Base-by-base conservation (phyloP, 2,329 filamentous ascomycete species). In the Thyridium curvatum region DNA sequence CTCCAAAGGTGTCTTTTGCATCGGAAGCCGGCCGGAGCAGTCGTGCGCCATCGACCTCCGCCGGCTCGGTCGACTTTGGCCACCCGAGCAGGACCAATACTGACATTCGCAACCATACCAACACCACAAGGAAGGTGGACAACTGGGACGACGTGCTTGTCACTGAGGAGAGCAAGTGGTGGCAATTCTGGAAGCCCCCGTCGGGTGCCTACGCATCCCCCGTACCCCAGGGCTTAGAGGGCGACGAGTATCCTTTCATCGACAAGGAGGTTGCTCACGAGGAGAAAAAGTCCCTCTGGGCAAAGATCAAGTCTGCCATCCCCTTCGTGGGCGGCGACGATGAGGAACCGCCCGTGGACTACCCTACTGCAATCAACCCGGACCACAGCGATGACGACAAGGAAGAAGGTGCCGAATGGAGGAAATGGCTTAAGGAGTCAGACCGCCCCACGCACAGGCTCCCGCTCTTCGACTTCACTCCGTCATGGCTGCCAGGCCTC, bases 361-460 rank as follows among this genome's bases (percentile, higher is more conserved):
- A 94, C 51, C 74, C 78, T 0, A 43, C 66, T 3, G 78, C 84
- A 0, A 79, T 76, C 52, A 77, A 85, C 44, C 59, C 76, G 28
- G 72, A 83, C 2, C 60, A 68, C 46, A 65, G 72, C 18, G 74
- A 82, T 26, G 74, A 82, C 18, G 70, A 82, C 41, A 71, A 78
- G 10, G 76, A 82, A 32, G 74, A 72, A 8, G 73, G 79, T 35
- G 80, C 86, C 1, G 64, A 77, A 33, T 98, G 93, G 93, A 79
- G 82, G 51, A 84, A 82, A 44, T 96, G 90, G 63, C 67, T 97
- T 37, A 83, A 80, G 53, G 76, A 79, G 41, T 89, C 85, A 41
- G 81, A 96, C 44, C 82, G 93, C 30, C 88, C 91, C 14, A 94
- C 86, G 0, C 89, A 94, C 65, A 80, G 82, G 34, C 65, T 96